Conservation (phyloP, 2,329 filamentous ascomycete genomes). For the Paramyrothecium roridum region DNA sequence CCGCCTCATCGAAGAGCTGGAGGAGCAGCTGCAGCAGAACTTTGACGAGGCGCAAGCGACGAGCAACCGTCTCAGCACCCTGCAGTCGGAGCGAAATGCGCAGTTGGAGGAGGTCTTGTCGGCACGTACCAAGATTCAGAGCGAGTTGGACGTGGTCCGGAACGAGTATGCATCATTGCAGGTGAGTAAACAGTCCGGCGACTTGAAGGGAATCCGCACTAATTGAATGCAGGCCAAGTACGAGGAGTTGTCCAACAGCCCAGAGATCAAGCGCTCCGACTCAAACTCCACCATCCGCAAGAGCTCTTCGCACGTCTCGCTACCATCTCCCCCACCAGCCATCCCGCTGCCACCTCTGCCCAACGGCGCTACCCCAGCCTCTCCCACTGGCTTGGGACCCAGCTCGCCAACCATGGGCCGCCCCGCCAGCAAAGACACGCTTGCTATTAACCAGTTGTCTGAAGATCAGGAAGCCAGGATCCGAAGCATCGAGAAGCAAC, state of each 20-base stretch:
- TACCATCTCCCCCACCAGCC: constrained; percentile 90
- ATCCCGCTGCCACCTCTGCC: constrained; percentile 95
- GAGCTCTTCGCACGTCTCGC: constrained; percentile 74
- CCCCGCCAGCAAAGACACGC: constrained; percentile 75
- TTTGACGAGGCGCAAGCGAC: constrained; percentile 88
- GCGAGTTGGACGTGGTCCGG: constrained; percentile 64
- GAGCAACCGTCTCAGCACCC: constrained; percentile 80
- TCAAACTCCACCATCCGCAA: constrained; percentile 75
- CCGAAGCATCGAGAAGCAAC: constrained; percentile 92
- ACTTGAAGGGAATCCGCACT: constrained; percentile 12
- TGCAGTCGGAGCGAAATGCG: constrained; percentile 70
- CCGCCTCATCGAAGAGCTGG: constrained; percentile 88
- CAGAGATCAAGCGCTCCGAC: constrained; percentile 55
- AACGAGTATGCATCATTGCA: constrained; percentile 75
- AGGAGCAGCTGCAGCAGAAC: constrained; percentile 92
- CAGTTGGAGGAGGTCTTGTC: constrained; percentile 77
- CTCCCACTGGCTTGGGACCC: constrained; percentile 39
- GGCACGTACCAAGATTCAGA: constrained; percentile 59
- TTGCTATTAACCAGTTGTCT: constrained; percentile 69
- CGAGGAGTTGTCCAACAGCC: constrained; percentile 40
- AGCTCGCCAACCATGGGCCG: constrained; percentile 58
- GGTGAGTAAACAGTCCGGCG: constrained; percentile 45
- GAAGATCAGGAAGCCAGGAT: constrained; percentile 96
- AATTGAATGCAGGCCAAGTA: constrained; percentile 51
- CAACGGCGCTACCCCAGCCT: constrained; percentile 46